Conservation (phyloP, 2,329 filamentous ascomycete species). For the Xylariomycetidae sp. region DNA sequence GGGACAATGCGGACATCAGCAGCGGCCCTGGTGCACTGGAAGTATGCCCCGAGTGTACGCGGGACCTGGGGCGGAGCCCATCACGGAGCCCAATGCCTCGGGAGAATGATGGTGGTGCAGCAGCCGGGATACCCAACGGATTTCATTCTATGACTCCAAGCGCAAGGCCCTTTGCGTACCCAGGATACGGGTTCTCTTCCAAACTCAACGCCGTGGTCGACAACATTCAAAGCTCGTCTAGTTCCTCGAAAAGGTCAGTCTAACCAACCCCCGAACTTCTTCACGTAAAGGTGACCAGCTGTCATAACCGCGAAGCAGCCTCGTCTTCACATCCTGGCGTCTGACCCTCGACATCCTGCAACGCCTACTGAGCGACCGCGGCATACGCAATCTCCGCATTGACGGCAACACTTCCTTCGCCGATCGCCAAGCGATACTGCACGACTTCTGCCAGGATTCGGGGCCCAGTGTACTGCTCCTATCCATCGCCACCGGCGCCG, state of each 20-base stretch:
- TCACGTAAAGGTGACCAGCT: conserved; percentile 3
- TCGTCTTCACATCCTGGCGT: conserved; percentile 1
- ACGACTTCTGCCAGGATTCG: conserved; percentile 9
- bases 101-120: too few relatives aligned
- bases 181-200: not conserved
- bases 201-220: conserved; percentile 1
- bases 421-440: conserved; percentile 2
- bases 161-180: too few relatives aligned
- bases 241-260: conserved; percentile 2
- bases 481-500: conserved; percentile 24
- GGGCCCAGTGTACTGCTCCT: conserved; percentile 24
- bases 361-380: conserved; percentile 14
- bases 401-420: conserved; percentile 5
- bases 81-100: not conserved
- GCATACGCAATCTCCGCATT: conserved; percentile 4
- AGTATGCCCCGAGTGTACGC: conserved; percentile 2
- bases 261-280: not conserved
- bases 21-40: not conserved
- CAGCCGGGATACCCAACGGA: too few relatives aligned
- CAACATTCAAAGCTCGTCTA: not conserved
- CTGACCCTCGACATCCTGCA: conserved; percentile 1
- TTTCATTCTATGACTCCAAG: too few relatives aligned
- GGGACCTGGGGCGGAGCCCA: not conserved
- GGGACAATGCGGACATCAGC: not conserved
- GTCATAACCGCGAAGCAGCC: not conserved